Evolutionary conservation across 2,329 filamentous ascomycete species (phyloP).

Genomic region (Phaeoacremonium minimum): DNA sequence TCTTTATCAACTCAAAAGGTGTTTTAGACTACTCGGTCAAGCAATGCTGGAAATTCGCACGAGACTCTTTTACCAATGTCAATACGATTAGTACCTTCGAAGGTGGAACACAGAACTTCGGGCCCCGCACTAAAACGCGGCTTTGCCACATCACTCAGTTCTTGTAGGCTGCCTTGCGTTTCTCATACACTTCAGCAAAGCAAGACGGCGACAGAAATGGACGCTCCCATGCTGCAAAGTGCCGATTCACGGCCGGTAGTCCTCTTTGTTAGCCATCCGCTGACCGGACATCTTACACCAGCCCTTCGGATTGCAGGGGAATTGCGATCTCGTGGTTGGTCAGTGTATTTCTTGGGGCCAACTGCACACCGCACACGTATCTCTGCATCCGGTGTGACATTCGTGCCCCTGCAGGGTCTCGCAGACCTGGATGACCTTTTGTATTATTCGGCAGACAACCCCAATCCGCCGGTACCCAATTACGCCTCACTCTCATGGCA

Average conservation of each 20-base stretch:
- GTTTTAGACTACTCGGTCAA: too few species aligned
- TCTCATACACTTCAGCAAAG: too few species aligned
- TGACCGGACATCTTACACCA: conserved; percentile 31
- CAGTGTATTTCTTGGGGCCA: conserved; percentile 27
- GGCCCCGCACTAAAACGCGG: too few species aligned
- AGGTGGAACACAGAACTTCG: too few species aligned
- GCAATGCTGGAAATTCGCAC: too few species aligned
- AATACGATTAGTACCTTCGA: too few species aligned
- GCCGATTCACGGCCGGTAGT: conserved; percentile 9
- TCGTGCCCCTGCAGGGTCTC: conserved; percentile 22
- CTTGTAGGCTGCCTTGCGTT: too few species aligned
- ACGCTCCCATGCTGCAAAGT: too few species aligned
- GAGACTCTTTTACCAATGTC: too few species aligned
- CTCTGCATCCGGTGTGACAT: conserved; percentile 22
- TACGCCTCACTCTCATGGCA: conserved; percentile 19
- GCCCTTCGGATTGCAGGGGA: conserved; percentile 25
- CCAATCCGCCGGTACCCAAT: conserved; percentile 12
- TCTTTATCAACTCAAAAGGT: too few species aligned
- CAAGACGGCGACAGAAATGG: too few species aligned
- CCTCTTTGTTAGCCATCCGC: conserved; percentile 27
- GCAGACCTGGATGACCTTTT: conserved; percentile 27
- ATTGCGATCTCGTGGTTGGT: conserved; percentile 22
- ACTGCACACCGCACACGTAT: conserved; percentile 27
- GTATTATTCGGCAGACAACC: conserved; percentile 19
- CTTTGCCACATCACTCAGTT: too few species aligned